Percentiles rank a stretch among this genome's conserved stretches.
Evolutionary conservation across 108 stramenopile genomes (phyloP).

Genomic region (Schizochytrium sp.): DNA sequence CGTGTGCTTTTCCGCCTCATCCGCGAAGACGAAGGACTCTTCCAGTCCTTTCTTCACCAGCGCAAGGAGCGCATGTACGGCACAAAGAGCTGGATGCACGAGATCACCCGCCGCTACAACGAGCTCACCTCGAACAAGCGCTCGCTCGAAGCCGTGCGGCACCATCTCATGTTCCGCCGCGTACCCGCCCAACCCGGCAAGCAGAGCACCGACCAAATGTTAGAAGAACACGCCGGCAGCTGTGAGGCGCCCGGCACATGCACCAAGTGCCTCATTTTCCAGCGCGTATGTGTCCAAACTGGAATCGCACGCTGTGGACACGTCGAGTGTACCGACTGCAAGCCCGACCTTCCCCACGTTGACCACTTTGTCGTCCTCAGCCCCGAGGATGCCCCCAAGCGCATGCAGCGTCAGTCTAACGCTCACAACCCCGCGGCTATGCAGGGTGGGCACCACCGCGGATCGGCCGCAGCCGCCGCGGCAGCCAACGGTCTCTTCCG

Average conservation of each 20-base stretch:
- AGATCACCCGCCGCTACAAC: not conserved
- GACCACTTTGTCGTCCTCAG: not conserved
- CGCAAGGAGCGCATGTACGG: slow-evolving; percentile 19
- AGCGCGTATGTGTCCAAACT: not conserved
- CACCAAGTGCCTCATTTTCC: slow-evolving; percentile 12
- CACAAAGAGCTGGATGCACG: slow-evolving; percentile 11
- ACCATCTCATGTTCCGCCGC: slow-evolving; percentile 15
- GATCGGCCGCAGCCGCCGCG: not conserved
- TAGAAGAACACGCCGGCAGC: not conserved
- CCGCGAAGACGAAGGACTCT: slow-evolving; percentile 1
- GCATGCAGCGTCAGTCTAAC: not conserved
- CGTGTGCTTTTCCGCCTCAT: not conserved
- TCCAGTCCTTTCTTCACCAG: slow-evolving; percentile 6
- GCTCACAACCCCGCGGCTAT: no score
- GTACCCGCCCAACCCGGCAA: not conserved
- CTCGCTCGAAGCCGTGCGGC: not conserved
- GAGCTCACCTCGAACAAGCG: not conserved
- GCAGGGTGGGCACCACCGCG: not conserved
- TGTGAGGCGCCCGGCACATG: not conserved
- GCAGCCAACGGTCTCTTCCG: not conserved
- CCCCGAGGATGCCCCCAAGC: not conserved
- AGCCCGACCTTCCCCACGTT: not conserved
- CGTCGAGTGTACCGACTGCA: not conserved
- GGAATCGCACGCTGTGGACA: not conserved
- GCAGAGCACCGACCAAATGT: not conserved